Evolutionary conservation across 202 grass and related monocot species (phyloP), one percentile per base, ranked within the genome.

Genomic region (Cymbopogon flexuosus): DNA sequence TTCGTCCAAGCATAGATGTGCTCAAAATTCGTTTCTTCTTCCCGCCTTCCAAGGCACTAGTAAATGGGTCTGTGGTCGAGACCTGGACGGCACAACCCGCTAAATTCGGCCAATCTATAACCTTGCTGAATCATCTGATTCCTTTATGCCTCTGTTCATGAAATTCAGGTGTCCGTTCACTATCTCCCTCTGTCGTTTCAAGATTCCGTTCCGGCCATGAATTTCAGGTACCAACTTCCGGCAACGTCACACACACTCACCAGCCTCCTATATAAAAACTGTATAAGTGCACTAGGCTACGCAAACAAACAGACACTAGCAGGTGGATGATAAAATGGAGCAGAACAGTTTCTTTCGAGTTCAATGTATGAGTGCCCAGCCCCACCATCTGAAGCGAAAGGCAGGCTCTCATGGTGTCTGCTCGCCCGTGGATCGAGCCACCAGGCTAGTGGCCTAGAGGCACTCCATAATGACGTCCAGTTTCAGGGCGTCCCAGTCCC

Each of bases 331-430:
- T 81, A 47, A 29, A 74, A 69, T 19, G 62, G 68, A 5, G 47
- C 27, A 5, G 13, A 60, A 10, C 49, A 56, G 62, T 24, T 88
- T 65, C 23, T 68, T 82, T 52, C 19, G 40, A 60, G 41, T 63
- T 62, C 27, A 58, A 76, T 35, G 63, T n/a, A 72, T 72, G 52
- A 27, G 79, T 41, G 40, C 11, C 51, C 10, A 12, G 10, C 80
- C 85, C 86, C 68, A 88, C 86, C 30, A 37, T 24, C 86, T 80
- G 69, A 84, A 79, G 29, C 19, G 70, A 84, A 84, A 81, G 36
- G 16, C 33, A 18, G 19, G 67, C 74, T 79, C 83, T 86, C 68
- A 83, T 83, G 61, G 79, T 86, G 83, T 83, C 64, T 84, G 70
- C 63, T 56, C 41, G 37, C 58, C 39, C 29, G 39, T 41, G 40